These are phyloP conservation scores for Hirschioporus abietinus DNA, from an alignment of 768 basidiomycete species.

Conservation along the genomic window DNA sequence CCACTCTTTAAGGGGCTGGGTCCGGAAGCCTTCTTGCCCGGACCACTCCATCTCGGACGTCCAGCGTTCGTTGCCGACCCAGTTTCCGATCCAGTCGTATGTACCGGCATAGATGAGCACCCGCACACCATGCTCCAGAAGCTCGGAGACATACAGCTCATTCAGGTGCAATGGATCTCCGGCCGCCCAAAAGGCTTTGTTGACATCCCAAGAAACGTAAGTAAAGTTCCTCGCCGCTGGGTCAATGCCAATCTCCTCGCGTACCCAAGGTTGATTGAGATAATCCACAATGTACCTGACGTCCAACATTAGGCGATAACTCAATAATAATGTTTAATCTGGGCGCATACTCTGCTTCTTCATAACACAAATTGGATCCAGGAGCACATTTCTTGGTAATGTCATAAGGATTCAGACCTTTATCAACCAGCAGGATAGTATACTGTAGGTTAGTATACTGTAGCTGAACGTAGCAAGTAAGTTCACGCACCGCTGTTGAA, in stretches of 20 bases:
- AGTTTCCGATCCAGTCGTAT: constrained; percentile 56
- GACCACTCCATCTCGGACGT: constrained; percentile 56
- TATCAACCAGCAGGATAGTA: constrained; percentile 9
- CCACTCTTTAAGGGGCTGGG: constrained; percentile 46
- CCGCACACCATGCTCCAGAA: constrained; percentile 49
- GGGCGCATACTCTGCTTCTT: constrained; percentile 34
- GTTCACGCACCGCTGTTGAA: constrained; percentile 23
- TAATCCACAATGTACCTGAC: constrained; percentile 43
- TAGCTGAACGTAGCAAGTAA: not conserved
- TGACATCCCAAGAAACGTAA: constrained; percentile 49
- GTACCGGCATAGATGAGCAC: constrained; percentile 52
- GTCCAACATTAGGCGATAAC: not conserved
- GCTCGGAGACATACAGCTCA: constrained; percentile 38
- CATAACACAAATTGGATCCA: constrained; percentile 29
- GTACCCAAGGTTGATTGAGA: constrained; percentile 40
- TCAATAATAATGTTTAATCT: constrained; percentile 3
- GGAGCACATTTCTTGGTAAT: constrained; percentile 48
- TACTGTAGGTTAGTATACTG: too few species aligned
- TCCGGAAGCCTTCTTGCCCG: constrained; percentile 41
- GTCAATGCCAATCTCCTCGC: constrained; percentile 45
- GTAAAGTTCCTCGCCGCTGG: constrained; percentile 44
- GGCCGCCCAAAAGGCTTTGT: constrained; percentile 36
- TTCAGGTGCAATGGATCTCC: constrained; percentile 34
- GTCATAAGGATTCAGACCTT: constrained; percentile 56
- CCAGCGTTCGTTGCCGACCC: constrained; percentile 61